Base-by-base conservation (phyloP, 169 alveolate species). In the Plasmodium vivax region DNA sequence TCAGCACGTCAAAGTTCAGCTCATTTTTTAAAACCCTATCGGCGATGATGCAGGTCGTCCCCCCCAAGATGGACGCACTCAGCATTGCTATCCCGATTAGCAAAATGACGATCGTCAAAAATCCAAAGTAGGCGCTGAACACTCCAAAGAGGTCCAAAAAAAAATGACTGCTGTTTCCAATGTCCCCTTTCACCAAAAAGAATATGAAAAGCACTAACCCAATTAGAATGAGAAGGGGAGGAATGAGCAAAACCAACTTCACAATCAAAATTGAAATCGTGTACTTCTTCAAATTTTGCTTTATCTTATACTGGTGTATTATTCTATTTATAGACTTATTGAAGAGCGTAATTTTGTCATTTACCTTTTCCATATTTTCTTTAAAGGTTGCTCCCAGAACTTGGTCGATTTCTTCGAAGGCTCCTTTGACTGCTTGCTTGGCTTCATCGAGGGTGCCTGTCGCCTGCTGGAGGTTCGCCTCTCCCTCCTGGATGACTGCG, bases 71-170 rank as follows among this genome's bases (percentile, higher is more conserved):
- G 1, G 93, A 85, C 6, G 34, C 4, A 74, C 79, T 74, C 10
- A 85, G 23, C 2, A 62, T n/a, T 23, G 16, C 0, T 12, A 45
- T 73, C 1, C 85, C 79, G 6, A 85, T 32, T 19, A 32, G 1
- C 54, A 85, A 32, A 85, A 27, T 43, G 3, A 85, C 27, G 12
- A 85, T 85, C 2, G 93, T 75, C 1, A 85, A 47, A 2, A 85
- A 85, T 1, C 93, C 93, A 74, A 85, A 85, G 16, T 45, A 45
- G 2, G 81, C 93, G 73, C 93, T 85, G 41, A 85, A 85, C 10
- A 9, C 34, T 16, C 93, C 80, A 85, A 85, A 51, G 47, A 85
- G 54, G 0, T 74, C 68, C 30, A 75, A 23, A 45, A 85, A 74
- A 27, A 72, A 74, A 5, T 85, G 45, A 30, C 80, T n/a, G 12